phyloP scores from a whole-genome alignment of 2,329 filamentous ascomycete genomes.

The Calonectria pteridis region DNA sequence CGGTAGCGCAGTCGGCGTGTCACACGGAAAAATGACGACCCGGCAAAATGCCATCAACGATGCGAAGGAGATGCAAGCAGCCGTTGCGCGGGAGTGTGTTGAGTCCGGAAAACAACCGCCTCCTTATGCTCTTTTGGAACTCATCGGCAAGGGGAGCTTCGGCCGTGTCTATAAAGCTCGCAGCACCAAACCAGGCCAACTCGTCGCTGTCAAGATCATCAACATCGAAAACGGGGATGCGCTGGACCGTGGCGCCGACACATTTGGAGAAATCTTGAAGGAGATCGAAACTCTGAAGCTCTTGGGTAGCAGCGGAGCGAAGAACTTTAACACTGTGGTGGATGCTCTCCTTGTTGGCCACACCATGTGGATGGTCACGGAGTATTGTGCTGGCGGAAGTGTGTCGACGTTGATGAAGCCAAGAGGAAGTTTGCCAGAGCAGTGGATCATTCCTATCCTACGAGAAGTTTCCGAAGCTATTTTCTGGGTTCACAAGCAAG shows the following conservation, averaged over 20 bases:
- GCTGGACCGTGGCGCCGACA: constrained; percentile 74
- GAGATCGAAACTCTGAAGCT: constrained; percentile 78
- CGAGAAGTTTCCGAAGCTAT: constrained; percentile 76
- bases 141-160: constrained; percentile 82
- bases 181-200: constrained; percentile 57
- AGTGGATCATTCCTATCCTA: constrained; percentile 76
- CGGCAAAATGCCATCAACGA: constrained; percentile 75
- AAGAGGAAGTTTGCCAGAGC: constrained; percentile 75
- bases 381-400: constrained; percentile 88
- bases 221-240: constrained; percentile 84
- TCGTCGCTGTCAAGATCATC: constrained; percentile 86
- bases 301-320: constrained; percentile 78
- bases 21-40: constrained; percentile 44
- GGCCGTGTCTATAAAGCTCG: constrained; percentile 79
- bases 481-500: constrained; percentile 75
- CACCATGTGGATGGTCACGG: constrained; percentile 89
- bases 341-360: constrained; percentile 83
- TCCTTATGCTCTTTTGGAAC: constrained; percentile 75
- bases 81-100: constrained; percentile 72
- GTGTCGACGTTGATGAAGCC: constrained; percentile 80
- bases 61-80: constrained; percentile 76
- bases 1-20: not conserved
- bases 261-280: constrained; percentile 77
- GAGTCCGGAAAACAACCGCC: constrained; percentile 71
- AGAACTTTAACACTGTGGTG: constrained; percentile 85